Percentiles rank a stretch among this genome's conserved stretches.
phyloP scores from a whole-genome alignment of 2,329 filamentous ascomycete genomes.

The Diaporthe australafricana region DNA sequence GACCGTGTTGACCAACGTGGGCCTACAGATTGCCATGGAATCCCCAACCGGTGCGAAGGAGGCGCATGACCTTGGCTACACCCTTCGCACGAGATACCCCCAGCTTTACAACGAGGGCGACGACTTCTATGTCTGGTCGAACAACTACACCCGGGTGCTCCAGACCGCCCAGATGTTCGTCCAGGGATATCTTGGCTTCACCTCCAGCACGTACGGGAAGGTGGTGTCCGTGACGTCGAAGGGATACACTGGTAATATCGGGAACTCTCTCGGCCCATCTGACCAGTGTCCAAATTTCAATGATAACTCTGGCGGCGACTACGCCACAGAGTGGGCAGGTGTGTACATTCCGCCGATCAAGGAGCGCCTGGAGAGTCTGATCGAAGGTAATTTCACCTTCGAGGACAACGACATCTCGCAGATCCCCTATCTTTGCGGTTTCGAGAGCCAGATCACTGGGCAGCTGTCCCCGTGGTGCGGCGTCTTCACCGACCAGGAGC shows the following conservation, averaged over 20 bases:
- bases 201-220: constrained; percentile 63
- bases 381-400: constrained; percentile 66
- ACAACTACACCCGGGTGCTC: constrained; percentile 73
- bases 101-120: constrained; percentile 62
- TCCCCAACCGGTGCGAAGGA: constrained; percentile 74
- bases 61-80: constrained; percentile 65
- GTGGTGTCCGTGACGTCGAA: constrained; percentile 69
- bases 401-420: constrained; percentile 63
- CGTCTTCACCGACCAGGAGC: constrained; percentile 71
- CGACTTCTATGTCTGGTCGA: constrained; percentile 71
- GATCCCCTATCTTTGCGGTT: constrained; percentile 77
- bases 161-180: constrained; percentile 73
- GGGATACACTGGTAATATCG: constrained; percentile 62
- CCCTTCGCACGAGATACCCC: constrained; percentile 60
- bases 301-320: constrained; percentile 62
- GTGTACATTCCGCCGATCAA: constrained; percentile 66
- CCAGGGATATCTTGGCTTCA: constrained; percentile 69
- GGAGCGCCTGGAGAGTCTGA: constrained; percentile 63
- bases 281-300: constrained; percentile 71
- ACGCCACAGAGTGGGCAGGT: constrained; percentile 59
- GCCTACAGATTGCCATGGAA: constrained; percentile 67
- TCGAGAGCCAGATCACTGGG: constrained; percentile 76
- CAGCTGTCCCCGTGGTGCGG: constrained; percentile 71
- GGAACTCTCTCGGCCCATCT: constrained; percentile 72
- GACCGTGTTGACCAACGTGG: constrained; percentile 65